Percentiles rank a stretch among this genome's conserved stretches.
These are phyloP conservation scores for Venturia aucupariae DNA, from an alignment of 2,329 filamentous ascomycete genomes.

Conservation along the genomic window DNA sequence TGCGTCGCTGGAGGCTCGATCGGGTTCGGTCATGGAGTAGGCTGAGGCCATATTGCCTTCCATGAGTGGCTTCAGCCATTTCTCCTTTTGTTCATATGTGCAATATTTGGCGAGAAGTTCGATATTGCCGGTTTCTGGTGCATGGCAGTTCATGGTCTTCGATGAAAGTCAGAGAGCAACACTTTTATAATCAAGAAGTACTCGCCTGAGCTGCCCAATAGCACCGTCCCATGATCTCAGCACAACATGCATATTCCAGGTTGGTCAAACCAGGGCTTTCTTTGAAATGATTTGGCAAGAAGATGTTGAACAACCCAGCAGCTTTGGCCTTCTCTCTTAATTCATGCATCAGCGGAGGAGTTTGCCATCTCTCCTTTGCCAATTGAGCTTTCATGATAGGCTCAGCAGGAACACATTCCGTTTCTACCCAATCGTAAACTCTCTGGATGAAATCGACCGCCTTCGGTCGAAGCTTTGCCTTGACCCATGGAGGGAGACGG, in stretches of 20 bases:
- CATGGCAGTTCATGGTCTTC: slow-evolving; percentile 37
- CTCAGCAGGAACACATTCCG: slow-evolving; percentile 36
- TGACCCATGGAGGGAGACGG: slow-evolving; percentile 36
- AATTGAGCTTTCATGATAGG: slow-evolving; percentile 35
- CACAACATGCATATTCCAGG: slow-evolving; percentile 37
- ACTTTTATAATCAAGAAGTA: background rate
- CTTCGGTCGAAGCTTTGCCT: slow-evolving; percentile 40
- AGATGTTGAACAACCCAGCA: slow-evolving; percentile 32
- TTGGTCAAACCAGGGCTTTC: slow-evolving; percentile 38
- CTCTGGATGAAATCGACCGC: slow-evolving; percentile 35
- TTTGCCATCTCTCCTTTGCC: slow-evolving; percentile 28
- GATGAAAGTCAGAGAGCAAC: background rate
- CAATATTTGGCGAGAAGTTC: slow-evolving; percentile 45
- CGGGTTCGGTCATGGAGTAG: slow-evolving; percentile 44
- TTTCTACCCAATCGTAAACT: slow-evolving; percentile 36
- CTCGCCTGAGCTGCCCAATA: slow-evolving; percentile 37
- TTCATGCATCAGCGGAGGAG: slow-evolving; percentile 33
- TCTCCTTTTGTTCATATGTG: slow-evolving; percentile 40
- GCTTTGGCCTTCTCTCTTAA: slow-evolving; percentile 34
- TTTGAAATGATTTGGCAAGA: slow-evolving; percentile 33
- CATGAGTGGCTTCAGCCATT: slow-evolving; percentile 41
- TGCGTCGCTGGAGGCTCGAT: slow-evolving; percentile 41
- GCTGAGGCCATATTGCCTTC: slow-evolving; percentile 41
- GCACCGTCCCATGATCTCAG: slow-evolving; percentile 38
- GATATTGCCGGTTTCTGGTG: slow-evolving; percentile 44